Conservation (phyloP, 148 eudicot genomes). For the Heliosperma pusillum region DNA sequence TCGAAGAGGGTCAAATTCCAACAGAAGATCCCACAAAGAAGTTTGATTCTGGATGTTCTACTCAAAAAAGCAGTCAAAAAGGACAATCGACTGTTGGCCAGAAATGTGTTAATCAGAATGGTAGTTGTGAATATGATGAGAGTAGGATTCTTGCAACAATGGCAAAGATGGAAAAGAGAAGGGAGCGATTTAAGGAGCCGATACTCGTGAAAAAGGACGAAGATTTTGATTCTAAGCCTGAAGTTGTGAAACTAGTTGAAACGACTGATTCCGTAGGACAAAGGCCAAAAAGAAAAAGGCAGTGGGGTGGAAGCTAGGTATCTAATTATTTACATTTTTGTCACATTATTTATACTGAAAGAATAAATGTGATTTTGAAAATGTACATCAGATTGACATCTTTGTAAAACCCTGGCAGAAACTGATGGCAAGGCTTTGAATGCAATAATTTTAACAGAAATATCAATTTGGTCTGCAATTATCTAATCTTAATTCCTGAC, state of each 20-base stretch:
- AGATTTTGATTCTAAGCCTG: constrained; percentile 18
- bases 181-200: constrained; percentile 29
- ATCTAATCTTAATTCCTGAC: neutral
- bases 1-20: constrained; percentile 32
- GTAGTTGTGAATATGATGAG: constrained; percentile 18
- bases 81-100: neutral
- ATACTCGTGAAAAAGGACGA: constrained; percentile 14
- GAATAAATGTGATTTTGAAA: neutral
- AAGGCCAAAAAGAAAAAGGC: constrained; percentile 29
- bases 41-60: neutral
- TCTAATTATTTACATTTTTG: constrained; percentile 3
- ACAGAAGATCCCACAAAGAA: constrained; percentile 22
- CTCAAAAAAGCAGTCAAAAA: constrained; percentile 7
- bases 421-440: neutral
- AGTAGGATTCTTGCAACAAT: constrained; percentile 28
- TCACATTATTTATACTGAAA: neutral
- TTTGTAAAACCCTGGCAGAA: constrained; percentile 3
- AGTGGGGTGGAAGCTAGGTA: constrained; percentile 28
- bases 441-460: neutral
- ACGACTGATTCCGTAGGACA: constrained; percentile 15
- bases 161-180: constrained; percentile 35
- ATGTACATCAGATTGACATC: constrained; percentile 10
- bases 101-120: constrained; percentile 10
- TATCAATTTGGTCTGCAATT: neutral
- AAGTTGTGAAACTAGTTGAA: constrained; percentile 10